These are phyloP conservation scores for Begonia peltatifolia DNA, from an alignment of 306 rosid species.

Conservation along the genomic window DNA sequence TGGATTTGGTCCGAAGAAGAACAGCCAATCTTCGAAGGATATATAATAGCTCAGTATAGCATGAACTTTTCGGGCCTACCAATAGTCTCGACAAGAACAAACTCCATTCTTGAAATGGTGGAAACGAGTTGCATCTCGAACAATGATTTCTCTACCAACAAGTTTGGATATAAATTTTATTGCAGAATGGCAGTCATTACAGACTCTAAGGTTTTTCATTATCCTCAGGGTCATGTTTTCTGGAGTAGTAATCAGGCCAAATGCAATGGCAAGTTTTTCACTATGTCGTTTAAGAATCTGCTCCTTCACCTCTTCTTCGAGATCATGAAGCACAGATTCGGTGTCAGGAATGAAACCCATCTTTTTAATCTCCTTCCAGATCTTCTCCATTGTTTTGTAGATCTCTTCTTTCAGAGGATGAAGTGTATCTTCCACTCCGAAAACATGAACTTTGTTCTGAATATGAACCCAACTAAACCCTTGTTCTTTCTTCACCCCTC, in stretches of 20 bases:
- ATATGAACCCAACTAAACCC: slow-evolving; percentile 82
- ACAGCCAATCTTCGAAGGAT: too few species aligned
- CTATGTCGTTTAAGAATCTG: slow-evolving; percentile 58
- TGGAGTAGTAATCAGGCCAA: slow-evolving; percentile 60
- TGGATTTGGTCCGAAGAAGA: too few species aligned
- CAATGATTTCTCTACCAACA: slow-evolving; percentile 61
- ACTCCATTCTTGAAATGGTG: slow-evolving; percentile 75
- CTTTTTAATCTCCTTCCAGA: slow-evolving; percentile 73
- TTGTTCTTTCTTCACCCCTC: slow-evolving; percentile 70
- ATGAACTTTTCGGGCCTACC: slow-evolving; percentile 21
- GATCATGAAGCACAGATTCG: slow-evolving; percentile 53
- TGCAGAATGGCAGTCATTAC: slow-evolving; percentile 75
- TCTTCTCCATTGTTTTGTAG: slow-evolving; percentile 41
- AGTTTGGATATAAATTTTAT: slow-evolving; percentile 80
- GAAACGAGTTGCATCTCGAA: slow-evolving; percentile 68
- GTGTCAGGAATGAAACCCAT: slow-evolving; percentile 55
- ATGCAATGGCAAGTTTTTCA: slow-evolving; percentile 77
- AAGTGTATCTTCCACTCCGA: slow-evolving; percentile 62
- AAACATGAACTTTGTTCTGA: slow-evolving; percentile 52
- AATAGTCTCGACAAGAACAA: slow-evolving; percentile 75
- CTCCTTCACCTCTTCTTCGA: slow-evolving; percentile 67
- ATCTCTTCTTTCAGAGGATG: slow-evolving; percentile 69
- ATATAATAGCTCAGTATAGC: too few species aligned
- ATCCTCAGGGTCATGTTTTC: slow-evolving; percentile 44
- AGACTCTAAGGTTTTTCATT: slow-evolving; percentile 81